phyloP scores from a whole-genome alignment of 371 early-diverging fungal genomes.

The Gilbertella persicaria region DNA sequence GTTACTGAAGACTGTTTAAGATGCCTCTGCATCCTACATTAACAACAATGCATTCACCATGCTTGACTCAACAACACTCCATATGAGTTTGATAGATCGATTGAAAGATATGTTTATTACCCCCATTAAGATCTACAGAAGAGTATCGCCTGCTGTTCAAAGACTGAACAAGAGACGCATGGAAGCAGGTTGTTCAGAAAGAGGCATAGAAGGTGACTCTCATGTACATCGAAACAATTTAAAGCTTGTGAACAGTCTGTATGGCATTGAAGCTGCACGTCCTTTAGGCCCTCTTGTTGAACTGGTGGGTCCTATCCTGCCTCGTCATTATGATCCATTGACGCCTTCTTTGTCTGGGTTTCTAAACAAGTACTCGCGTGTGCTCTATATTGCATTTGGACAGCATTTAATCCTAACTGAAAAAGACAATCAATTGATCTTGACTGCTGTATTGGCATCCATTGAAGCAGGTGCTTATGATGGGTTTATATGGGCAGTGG shows the following conservation, averaged over 20 bases:
- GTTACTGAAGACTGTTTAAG: not conserved
- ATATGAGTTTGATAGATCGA: too few relatives aligned
- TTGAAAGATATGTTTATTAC: slow-evolving; percentile 5
- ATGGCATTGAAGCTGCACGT: slow-evolving; percentile 26
- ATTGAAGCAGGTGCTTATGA: slow-evolving; percentile 21
- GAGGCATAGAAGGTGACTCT: not conserved
- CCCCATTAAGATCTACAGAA: not conserved
- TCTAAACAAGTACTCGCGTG: not conserved
- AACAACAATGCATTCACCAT: too few relatives aligned
- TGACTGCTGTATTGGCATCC: slow-evolving; percentile 21
- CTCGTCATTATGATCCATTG: slow-evolving; percentile 19
- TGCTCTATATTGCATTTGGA: slow-evolving; percentile 40
- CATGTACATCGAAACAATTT: not conserved
- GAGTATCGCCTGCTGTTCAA: slow-evolving; percentile 13
- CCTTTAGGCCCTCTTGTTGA: slow-evolving; percentile 35
- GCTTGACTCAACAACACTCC: not conserved
- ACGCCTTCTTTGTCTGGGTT: slow-evolving; percentile 11
- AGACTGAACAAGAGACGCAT: slow-evolving; percentile 7
- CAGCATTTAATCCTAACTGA: slow-evolving; percentile 10
- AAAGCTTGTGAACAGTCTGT: slow-evolving; percentile 26
- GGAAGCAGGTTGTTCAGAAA: slow-evolving; percentile 2
- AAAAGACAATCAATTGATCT: slow-evolving; percentile 12
- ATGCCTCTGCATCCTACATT: not conserved
- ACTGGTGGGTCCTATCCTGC: slow-evolving; percentile 34
- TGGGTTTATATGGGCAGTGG: slow-evolving; percentile 34